Percentiles rank a stretch among this genome's conserved stretches.
phyloP scores from a whole-genome alignment of 208 protist species.

The Angomonas deanei region DNA sequence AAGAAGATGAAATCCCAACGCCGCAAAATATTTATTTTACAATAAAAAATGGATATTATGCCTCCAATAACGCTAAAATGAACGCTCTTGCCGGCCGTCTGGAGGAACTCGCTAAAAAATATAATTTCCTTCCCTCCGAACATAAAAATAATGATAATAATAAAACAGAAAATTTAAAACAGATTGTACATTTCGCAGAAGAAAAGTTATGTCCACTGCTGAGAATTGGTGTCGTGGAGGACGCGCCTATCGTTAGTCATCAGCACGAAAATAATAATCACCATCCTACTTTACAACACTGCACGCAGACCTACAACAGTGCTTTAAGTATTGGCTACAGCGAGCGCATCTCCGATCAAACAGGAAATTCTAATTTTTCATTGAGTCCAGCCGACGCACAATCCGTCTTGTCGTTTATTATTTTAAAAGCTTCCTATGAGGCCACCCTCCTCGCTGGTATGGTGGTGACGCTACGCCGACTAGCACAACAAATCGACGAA shows the following conservation, averaged over 20 bases:
- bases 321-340: constrained; percentile 12
- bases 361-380: not conserved
- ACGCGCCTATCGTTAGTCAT: not conserved
- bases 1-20: not conserved
- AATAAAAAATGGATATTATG: not conserved
- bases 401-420: not conserved
- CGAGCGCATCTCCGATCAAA: not conserved
- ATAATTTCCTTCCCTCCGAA: not conserved
- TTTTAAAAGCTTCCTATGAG: not conserved
- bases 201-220: not conserved
- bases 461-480: not conserved
- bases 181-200: not conserved
- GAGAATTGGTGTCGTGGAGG: not conserved
- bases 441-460: not conserved
- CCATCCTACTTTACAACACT: not conserved
- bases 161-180: not conserved
- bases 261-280: not conserved
- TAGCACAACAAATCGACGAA: not conserved
- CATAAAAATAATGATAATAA: not conserved
- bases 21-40: not conserved
- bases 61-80: not conserved
- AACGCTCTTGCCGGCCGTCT: not conserved
- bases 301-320: constrained; percentile 27
- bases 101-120: not conserved
- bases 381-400: not conserved